Evolutionary conservation across 2,329 filamentous ascomycete species (phyloP), one percentile per base, ranked within the genome.

Genomic region (Penicillium sp.): DNA sequence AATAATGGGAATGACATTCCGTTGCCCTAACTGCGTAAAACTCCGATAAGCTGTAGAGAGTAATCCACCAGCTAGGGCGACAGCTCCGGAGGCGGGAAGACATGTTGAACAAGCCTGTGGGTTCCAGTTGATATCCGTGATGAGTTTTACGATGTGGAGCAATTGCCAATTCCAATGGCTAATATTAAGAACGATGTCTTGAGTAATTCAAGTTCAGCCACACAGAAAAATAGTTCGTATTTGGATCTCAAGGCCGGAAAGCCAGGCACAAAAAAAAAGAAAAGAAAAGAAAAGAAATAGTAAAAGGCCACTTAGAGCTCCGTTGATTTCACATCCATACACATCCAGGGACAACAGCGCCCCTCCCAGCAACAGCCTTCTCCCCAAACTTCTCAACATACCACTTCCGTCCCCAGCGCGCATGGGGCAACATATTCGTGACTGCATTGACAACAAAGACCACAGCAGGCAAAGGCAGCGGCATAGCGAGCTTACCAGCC

Each of bases 351-450:
- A 89, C 81, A 29, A 93, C 84, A 6, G 90, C 90, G 77, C 90
- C 93, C 71, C 87, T 85, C 31, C 82, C 83, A 49, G 84, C 85
- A 61, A 96, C 84, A 76, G 88, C 89, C 49, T 96, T 88, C 77
- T 87, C 86, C 12, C 93, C 93, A 82, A 99, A 99, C 74, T 83
- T 90, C 70, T 91, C 82, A 57, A 88, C 79, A 75, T 99, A 99
- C 94, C 94, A 99, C 68, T 82, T 80, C 74, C 86, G 86, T 25
- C 93, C 93, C 63, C 86, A 85, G 52, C 94, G 78, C 17, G 94
- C 93, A 68, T 94, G 82, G 12, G 94, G 93, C 61, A 96, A 73
- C 93, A 97, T 99, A 9, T 89, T 88, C n/a, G 86, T 77, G 50
- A 99, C 78, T 77, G 96, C 92, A 72, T 97, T 97, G 48, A 96